Percentiles rank a stretch among this genome's conserved stretches.
phyloP scores from a whole-genome alignment of 441 rosid species.

The Arabidopsis lyrata region DNA sequence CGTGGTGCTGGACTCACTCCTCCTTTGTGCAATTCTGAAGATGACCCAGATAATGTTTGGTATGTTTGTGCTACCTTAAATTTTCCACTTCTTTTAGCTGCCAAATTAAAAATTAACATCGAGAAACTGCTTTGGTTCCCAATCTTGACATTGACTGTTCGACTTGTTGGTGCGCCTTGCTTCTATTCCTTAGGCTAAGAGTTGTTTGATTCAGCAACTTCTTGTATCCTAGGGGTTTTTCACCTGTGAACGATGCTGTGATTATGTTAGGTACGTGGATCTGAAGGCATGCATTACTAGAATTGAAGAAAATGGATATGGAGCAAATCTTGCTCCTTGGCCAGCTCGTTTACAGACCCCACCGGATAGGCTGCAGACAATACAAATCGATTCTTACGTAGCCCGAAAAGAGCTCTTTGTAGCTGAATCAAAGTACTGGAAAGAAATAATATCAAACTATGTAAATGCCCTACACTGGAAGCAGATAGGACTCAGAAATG shows the following conservation, averaged over 20 bases:
- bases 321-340: conserved; percentile 77
- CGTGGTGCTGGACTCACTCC: conserved; percentile 74
- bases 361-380: conserved; percentile 91
- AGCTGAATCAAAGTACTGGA: conserved; percentile 95
- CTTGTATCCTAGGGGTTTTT: conserved; percentile 28
- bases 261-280: conserved; percentile 74
- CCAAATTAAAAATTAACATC: not conserved
- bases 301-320: conserved; percentile 87
- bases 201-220: not conserved
- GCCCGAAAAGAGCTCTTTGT: conserved; percentile 89
- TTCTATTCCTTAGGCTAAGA: conserved; percentile 32
- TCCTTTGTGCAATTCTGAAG: conserved; percentile 79
- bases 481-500: conserved; percentile 82
- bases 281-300: conserved; percentile 87
- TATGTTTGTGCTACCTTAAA: conserved; percentile 40
- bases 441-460: conserved; percentile 73
- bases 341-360: conserved; percentile 88
- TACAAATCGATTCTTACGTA: conserved; percentile 82
- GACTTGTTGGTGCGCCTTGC: conserved; percentile 9
- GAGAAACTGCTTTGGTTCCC: conserved; percentile 3
- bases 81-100: conserved; percentile 10
- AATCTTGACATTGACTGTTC: conserved; percentile 10
- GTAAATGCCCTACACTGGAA: conserved; percentile 83
- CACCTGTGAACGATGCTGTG: conserved; percentile 22
- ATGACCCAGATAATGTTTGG: conserved; percentile 95